These are phyloP conservation scores for Apophysomyces elegans DNA, from an alignment of 371 early-diverging fungal genomes.

Conservation along the genomic window DNA sequence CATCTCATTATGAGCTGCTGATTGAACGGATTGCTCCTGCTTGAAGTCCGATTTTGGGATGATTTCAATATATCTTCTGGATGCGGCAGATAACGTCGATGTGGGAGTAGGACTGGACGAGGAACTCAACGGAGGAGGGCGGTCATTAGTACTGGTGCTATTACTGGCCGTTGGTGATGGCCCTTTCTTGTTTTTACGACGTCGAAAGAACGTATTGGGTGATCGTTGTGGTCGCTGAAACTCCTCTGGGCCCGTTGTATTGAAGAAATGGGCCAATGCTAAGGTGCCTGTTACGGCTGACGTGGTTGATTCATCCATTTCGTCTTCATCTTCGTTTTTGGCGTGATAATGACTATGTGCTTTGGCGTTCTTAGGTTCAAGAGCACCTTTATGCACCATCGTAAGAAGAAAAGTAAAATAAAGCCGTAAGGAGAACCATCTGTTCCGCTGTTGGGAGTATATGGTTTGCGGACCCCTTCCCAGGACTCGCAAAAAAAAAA, in stretches of 20 bases:
- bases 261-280: constrained; percentile 38
- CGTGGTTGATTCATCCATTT: not conserved
- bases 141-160: not conserved
- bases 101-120: constrained; percentile 2
- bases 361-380: constrained; percentile 41
- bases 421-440: not conserved
- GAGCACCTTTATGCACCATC: constrained; percentile 26
- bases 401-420: not conserved
- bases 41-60: constrained; percentile 19
- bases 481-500: not conserved
- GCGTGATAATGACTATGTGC: constrained; percentile 16
- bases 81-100: constrained; percentile 7
- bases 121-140: constrained; percentile 5
- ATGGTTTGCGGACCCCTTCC: not conserved
- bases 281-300: constrained; percentile 32
- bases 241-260: constrained; percentile 40
- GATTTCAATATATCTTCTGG: constrained; percentile 31
- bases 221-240: constrained; percentile 27
- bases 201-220: constrained; percentile 22
- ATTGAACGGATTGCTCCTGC: not conserved
- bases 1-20: not conserved
- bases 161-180: constrained; percentile 1
- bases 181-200: constrained; percentile 10
- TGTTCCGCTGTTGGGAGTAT: not conserved
- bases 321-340: constrained; percentile 25